These are phyloP conservation scores for Neonothopanus nambi DNA, from an alignment of 1,284 basidiomycete species.

Conservation along the genomic window DNA sequence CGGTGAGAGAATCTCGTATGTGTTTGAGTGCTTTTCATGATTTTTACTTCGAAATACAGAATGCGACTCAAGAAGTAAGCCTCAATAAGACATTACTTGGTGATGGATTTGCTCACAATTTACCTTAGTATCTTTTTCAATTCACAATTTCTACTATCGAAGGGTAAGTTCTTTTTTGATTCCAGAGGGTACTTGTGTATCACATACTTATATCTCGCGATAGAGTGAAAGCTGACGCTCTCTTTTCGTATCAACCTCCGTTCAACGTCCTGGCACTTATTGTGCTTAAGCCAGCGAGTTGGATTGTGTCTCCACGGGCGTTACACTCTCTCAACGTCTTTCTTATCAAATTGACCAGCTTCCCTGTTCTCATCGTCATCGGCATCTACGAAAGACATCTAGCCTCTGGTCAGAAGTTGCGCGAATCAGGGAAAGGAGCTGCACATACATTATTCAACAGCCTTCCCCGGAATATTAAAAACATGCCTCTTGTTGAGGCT, in stretches of 20 bases:
- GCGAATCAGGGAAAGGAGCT: slow-evolving; percentile 49
- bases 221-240: slow-evolving; percentile 85
- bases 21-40: slow-evolving; percentile 6
- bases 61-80: slow-evolving; percentile 77
- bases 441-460: slow-evolving; percentile 60
- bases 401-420: slow-evolving; percentile 46
- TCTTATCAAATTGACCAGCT: slow-evolving; percentile 77
- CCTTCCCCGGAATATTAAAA: slow-evolving; percentile 69
- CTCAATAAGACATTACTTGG: not conserved
- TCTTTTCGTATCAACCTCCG: slow-evolving; percentile 90
- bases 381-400: slow-evolving; percentile 80
- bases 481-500: slow-evolving; percentile 70
- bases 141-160: slow-evolving; percentile 86
- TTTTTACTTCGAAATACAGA: too few relatives aligned
- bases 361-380: slow-evolving; percentile 80
- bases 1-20: slow-evolving; percentile 45
- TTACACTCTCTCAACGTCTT: slow-evolving; percentile 83
- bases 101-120: slow-evolving; percentile 1
- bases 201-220: not conserved
- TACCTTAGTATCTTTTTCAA: slow-evolving; percentile 79
- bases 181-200: not conserved
- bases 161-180: slow-evolving; percentile 55
- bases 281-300: slow-evolving; percentile 77
- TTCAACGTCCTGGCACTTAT: slow-evolving; percentile 81
- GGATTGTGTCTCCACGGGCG: slow-evolving; percentile 66